These are phyloP conservation scores for Trichoderma sp. DNA, from an alignment of 2,329 filamentous ascomycete genomes.

Conservation along the genomic window DNA sequence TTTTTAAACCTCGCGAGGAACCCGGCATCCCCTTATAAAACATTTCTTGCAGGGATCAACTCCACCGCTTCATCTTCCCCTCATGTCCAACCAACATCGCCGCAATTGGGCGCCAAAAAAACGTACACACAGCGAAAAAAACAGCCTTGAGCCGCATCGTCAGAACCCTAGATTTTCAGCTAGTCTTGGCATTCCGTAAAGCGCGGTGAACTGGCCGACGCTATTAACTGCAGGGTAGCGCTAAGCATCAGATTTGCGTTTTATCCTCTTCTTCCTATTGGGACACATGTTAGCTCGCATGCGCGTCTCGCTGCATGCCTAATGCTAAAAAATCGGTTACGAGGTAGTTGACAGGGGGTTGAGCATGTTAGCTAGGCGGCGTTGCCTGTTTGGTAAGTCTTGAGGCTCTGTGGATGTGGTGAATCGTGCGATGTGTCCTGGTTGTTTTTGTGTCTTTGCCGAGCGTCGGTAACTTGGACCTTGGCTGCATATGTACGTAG, in stretches of 20 bases:
- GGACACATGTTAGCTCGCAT: neutral
- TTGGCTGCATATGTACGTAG: neutral
- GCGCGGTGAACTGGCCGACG: neutral
- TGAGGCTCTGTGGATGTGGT: neutral
- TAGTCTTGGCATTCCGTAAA: slow-evolving; percentile 2
- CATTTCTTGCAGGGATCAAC: neutral
- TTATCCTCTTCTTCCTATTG: slow-evolving; percentile 9
- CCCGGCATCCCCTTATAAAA: neutral
- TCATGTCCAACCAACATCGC: neutral
- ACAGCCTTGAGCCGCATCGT: neutral
- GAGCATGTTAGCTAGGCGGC: neutral
- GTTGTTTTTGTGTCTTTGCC: neutral
- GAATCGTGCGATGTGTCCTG: neutral
- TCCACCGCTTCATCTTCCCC: neutral
- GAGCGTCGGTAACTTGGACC: neutral
- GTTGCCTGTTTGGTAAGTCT: neutral
- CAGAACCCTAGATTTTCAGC: neutral
- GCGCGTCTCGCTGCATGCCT: neutral
- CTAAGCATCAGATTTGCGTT: neutral
- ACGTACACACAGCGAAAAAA: neutral
- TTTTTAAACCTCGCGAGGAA: too few species aligned
- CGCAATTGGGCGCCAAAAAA: neutral
- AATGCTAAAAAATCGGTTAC: neutral
- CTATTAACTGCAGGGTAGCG: neutral
- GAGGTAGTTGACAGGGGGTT: neutral